These are phyloP conservation scores for Adansonia grandidieri DNA, from an alignment of 441 rosid species.

Conservation along the genomic window DNA sequence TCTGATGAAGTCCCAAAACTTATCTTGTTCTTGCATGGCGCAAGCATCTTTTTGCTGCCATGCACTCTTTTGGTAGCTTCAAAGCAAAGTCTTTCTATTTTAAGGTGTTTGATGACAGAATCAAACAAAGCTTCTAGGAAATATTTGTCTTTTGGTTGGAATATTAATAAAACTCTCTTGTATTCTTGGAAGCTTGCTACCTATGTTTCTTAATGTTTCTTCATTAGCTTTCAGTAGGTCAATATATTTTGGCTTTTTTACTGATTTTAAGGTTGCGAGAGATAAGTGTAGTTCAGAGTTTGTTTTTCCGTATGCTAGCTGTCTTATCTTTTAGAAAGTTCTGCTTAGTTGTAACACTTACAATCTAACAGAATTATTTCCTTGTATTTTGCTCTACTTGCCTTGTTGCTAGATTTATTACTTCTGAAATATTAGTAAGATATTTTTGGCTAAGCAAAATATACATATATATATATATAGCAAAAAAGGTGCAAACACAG, in stretches of 20 bases:
- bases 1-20: constrained; percentile 13
- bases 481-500: constrained; percentile 12
- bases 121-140: constrained; percentile 15
- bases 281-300: neutral
- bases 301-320: neutral
- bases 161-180: neutral
- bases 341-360: neutral
- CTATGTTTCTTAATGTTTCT: neutral
- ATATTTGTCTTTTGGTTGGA: neutral
- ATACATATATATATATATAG: neutral
- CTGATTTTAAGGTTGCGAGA: neutral
- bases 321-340: neutral
- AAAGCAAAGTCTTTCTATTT: constrained; percentile 36
- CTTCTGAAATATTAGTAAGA: neutral
- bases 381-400: neutral
- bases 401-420: neutral
- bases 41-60: constrained; percentile 25
- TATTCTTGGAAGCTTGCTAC: neutral
- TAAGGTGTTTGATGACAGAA: neutral
- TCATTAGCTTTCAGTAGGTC: neutral
- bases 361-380: neutral
- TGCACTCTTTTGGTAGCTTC: constrained; percentile 20
- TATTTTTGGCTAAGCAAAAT: neutral
- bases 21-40: constrained; percentile 29
- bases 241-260: neutral